Evolutionary conservation across 164 flowering plant genomes (phyloP).

Genomic region (Tetrastigma voinierianum): DNA sequence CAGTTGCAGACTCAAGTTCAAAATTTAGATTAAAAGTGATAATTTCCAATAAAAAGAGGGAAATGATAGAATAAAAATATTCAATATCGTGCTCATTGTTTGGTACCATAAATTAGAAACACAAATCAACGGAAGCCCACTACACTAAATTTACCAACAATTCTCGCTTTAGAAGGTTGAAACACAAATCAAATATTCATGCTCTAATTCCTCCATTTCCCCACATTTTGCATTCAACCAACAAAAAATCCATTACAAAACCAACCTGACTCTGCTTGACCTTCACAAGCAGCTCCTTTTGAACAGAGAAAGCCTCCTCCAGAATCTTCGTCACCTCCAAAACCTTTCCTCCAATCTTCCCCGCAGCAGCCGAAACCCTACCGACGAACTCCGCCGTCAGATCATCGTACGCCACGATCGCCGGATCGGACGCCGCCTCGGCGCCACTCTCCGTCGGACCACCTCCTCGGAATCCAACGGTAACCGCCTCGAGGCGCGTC

Average conservation of each 20-base stretch:
- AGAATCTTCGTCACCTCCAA: conserved; percentile 64
- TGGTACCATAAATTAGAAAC: too few species aligned
- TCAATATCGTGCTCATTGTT: too few species aligned
- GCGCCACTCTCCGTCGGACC: conserved; percentile 11
- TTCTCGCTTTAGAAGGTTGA: too few species aligned
- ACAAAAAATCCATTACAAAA: not conserved
- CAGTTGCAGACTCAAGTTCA: too few species aligned
- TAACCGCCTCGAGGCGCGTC: conserved; percentile 64
- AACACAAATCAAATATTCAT: too few species aligned
- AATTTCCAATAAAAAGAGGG: too few species aligned
- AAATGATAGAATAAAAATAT: too few species aligned
- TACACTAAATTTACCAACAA: too few species aligned
- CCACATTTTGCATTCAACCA: too few species aligned
- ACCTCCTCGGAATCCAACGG: conserved; percentile 20
- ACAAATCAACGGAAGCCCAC: too few species aligned
- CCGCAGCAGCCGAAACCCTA: conserved; percentile 64
- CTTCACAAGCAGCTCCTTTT: conserved; percentile 71
- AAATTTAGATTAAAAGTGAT: too few species aligned
- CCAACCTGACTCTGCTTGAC: conserved; percentile 78
- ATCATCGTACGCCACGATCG: conserved; percentile 75
- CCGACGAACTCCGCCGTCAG: conserved; percentile 40
- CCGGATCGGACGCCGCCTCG: conserved; percentile 51
- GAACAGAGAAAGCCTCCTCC: conserved; percentile 58
- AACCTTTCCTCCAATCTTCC: conserved; percentile 90
- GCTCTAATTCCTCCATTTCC: too few species aligned